Percentiles rank a stretch among this genome's conserved stretches.
Conservation (phyloP, 805 yeast genomes). For the Monosporozyma servazzii region DNA sequence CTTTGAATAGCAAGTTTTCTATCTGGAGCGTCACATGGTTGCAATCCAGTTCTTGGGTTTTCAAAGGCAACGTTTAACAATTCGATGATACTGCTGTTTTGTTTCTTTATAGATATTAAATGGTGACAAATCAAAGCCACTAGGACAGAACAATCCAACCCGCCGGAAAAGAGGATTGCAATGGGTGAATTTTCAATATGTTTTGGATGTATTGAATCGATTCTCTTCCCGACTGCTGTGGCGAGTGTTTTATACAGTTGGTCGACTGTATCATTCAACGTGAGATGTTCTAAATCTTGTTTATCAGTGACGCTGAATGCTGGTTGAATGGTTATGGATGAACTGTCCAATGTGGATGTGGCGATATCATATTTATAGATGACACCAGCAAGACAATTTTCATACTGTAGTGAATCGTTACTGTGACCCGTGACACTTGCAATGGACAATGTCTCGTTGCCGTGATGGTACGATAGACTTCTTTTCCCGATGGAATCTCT, state of each 20-base stretch:
- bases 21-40: conserved; percentile 73
- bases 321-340: conserved; percentile 8
- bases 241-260: conserved; percentile 27
- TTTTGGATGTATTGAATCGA: conserved; percentile 52
- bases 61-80: conserved; percentile 89
- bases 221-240: conserved; percentile 39
- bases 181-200: conserved; percentile 33
- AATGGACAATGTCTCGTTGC: conserved; percentile 30
- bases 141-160: conserved; percentile 82
- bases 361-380: conserved; percentile 37
- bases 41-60: conserved; percentile 64
- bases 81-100: conserved; percentile 40
- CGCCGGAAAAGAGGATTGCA: conserved; percentile 84
- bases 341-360: conserved; percentile 11
- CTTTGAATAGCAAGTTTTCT: conserved; percentile 63
- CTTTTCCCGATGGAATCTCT: conserved; percentile 78
- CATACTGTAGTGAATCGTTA: conserved; percentile 23
- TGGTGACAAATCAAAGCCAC: conserved; percentile 41
- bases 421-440: conserved; percentile 33
- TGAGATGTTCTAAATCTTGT: conserved; percentile 13
- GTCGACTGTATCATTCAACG: conserved; percentile 7
- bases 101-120: conserved; percentile 13
- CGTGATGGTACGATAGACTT: conserved; percentile 46
- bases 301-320: conserved; percentile 15
- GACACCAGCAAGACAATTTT: conserved; percentile 48